Percentiles rank a stretch among this genome's conserved stretches.
Conservation (phyloP, 2,329 filamentous ascomycete species). For the Ophiostoma angusticollis region DNA sequence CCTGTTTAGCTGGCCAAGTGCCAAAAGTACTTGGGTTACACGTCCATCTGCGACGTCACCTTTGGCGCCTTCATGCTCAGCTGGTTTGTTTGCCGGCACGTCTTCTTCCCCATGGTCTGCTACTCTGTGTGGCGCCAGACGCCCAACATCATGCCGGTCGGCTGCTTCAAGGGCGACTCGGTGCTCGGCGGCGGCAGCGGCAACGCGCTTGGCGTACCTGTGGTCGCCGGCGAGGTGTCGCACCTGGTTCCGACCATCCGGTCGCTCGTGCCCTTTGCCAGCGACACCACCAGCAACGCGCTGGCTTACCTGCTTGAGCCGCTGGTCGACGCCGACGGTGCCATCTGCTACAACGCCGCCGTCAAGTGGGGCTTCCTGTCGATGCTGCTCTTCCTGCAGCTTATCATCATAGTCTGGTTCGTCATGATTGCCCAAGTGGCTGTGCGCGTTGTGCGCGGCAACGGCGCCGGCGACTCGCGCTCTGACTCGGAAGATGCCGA, state of each 20-base stretch:
- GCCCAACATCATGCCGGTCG: slow-evolving; percentile 47
- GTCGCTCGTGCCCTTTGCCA: slow-evolving; percentile 1
- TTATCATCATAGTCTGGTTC: slow-evolving; percentile 75
- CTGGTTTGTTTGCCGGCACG: slow-evolving; percentile 75
- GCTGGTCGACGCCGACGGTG: slow-evolving; percentile 56
- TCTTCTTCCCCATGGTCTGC: slow-evolving; percentile 65
- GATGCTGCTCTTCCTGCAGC: slow-evolving; percentile 65
- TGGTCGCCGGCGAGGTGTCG: slow-evolving; percentile 7
- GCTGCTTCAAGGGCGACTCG: slow-evolving; percentile 60
- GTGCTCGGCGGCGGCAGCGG: slow-evolving; percentile 36
- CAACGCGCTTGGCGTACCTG: slow-evolving; percentile 19
- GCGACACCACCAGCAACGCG: slow-evolving; percentile 22
- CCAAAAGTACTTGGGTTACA: slow-evolving; percentile 76
- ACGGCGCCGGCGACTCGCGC: slow-evolving; percentile 68
- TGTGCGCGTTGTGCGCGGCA: slow-evolving; percentile 63
- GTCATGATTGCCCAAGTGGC: slow-evolving; percentile 76
- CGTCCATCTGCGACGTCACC: slow-evolving; percentile 62
- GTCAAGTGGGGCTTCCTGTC: slow-evolving; percentile 68
- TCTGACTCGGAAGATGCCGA: slow-evolving; percentile 75
- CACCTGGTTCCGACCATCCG: slow-evolving; percentile 3
- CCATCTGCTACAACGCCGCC: slow-evolving; percentile 65
- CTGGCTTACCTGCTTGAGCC: slow-evolving; percentile 58
- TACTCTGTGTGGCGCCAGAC: slow-evolving; percentile 67
- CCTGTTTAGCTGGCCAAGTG: slow-evolving; percentile 65
- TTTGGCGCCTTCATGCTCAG: slow-evolving; percentile 78